Conservation (phyloP, 2,329 filamentous ascomycete genomes). For the Corynespora cassiicola region DNA sequence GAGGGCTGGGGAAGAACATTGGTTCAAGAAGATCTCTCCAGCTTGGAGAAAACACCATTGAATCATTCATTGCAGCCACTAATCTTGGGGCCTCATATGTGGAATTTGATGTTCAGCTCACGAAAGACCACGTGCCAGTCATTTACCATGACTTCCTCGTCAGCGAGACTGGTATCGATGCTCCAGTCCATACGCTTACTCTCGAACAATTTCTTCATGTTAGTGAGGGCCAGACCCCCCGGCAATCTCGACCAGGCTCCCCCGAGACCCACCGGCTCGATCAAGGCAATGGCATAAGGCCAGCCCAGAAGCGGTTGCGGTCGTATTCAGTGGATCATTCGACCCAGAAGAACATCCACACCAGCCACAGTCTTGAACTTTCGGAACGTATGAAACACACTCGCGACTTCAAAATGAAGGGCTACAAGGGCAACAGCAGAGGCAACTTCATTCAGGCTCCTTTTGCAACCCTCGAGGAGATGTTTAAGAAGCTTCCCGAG, state of each 20-base stretch:
- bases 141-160: conserved; percentile 99
- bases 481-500: conserved; percentile 84
- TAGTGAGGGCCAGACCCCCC: conserved; percentile 63
- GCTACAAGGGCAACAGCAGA: conserved; percentile 93
- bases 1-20: conserved; percentile 86
- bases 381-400: conserved; percentile 97
- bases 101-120: conserved; percentile 89
- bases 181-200: conserved; percentile 92
- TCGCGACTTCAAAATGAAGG: conserved; percentile 90
- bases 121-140: conserved; percentile 97
- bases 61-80: conserved; percentile 93
- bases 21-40: conserved; percentile 85
- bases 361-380: conserved; percentile 56
- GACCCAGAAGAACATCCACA: conserved; percentile 49
- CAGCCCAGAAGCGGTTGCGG: conserved; percentile 48
- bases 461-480: conserved; percentile 92
- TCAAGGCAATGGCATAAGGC: conserved; percentile 21
- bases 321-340: conserved; percentile 66
- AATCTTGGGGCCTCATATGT: conserved; percentile 83
- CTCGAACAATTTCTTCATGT: conserved; percentile 95
- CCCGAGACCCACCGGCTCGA: conserved; percentile 37
- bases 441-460: conserved; percentile 95
- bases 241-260: conserved; percentile 55
- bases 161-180: conserved; percentile 94
- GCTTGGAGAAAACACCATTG: conserved; percentile 93